Evolutionary conservation across 768 basidiomycete species (phyloP).

Genomic region (Harrya chromipes): DNA sequence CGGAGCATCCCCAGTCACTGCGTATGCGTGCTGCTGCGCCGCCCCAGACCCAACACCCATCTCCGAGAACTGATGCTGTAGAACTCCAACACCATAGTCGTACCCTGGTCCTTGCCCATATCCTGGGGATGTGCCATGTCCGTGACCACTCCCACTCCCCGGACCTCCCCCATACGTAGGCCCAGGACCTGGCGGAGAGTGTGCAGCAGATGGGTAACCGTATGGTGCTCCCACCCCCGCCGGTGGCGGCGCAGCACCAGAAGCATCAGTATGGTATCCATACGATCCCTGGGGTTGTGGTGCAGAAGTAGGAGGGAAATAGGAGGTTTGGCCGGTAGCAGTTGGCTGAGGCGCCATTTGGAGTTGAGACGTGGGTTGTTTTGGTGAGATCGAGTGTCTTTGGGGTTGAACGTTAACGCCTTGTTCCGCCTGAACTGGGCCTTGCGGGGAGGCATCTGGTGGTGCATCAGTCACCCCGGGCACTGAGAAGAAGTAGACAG

Average conservation of each 20-base stretch:
- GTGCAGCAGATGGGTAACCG: conserved; percentile 12
- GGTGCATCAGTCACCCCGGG: conserved; percentile 62
- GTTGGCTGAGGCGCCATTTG: conserved; percentile 17
- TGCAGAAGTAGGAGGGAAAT: conserved; percentile 7
- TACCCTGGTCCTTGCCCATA: conserved; percentile 21
- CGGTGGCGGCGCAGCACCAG: not conserved
- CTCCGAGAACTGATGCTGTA: conserved; percentile 32
- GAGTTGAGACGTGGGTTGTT: conserved; percentile 15
- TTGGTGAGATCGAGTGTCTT: conserved; percentile 14
- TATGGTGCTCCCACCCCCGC: conserved; percentile 12
- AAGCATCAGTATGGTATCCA: conserved; percentile 18
- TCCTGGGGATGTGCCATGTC: conserved; percentile 8
- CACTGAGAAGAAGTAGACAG: conserved; percentile 78
- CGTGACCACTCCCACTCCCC: conserved; percentile 23
- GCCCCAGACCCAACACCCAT: conserved; percentile 25
- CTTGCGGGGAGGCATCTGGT: conserved; percentile 11
- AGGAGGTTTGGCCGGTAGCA: conserved; percentile 9
- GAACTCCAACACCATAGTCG: conserved; percentile 20
- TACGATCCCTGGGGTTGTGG: conserved; percentile 21
- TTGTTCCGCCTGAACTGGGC: conserved; percentile 7
- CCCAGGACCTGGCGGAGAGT: conserved; percentile 13
- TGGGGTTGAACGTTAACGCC: conserved; percentile 3
- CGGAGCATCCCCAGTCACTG: conserved; percentile 17
- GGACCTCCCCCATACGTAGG: conserved; percentile 19
- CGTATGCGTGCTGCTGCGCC: conserved; percentile 22